Conservation (phyloP, 768 basidiomycete species). For the Macrolepiota dolichaula region DNA sequence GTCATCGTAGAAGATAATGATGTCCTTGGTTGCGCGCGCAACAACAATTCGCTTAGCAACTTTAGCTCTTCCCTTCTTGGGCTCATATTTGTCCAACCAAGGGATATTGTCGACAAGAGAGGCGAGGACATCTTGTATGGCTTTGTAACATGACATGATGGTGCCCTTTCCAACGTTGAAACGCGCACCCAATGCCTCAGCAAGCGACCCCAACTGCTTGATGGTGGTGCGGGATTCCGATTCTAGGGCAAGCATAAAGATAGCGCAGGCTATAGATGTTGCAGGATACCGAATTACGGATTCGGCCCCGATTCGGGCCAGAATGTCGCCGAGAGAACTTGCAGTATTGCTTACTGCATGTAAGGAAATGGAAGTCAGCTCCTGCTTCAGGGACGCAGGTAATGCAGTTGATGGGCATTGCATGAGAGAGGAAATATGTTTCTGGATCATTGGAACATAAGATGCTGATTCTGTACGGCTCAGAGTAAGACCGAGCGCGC, state of each 20-base stretch:
- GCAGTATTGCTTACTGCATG: slow-evolving; percentile 42
- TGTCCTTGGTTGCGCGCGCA: slow-evolving; percentile 66
- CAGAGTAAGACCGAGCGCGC: slow-evolving; percentile 52
- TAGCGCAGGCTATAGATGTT: slow-evolving; percentile 60
- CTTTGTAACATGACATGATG: slow-evolving; percentile 69
- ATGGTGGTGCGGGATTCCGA: slow-evolving; percentile 53
- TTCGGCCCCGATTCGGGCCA: slow-evolving; percentile 30
- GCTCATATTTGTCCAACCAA: slow-evolving; percentile 63
- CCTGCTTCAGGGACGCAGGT: slow-evolving; percentile 30
- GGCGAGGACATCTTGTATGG: slow-evolving; percentile 56
- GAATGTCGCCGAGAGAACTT: slow-evolving; percentile 39
- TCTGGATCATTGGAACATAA: slow-evolving; percentile 54
- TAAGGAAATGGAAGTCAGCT: slow-evolving; percentile 38
- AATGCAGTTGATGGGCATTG: slow-evolving; percentile 25
- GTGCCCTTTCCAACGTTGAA: slow-evolving; percentile 48
- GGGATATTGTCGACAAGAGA: slow-evolving; percentile 63
- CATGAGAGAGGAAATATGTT: slow-evolving; percentile 43
- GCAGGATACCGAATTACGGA: slow-evolving; percentile 31
- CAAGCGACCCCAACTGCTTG: slow-evolving; percentile 52
- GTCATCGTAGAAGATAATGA: slow-evolving; percentile 64
- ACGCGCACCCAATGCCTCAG: slow-evolving; percentile 50
- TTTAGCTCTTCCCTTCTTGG: slow-evolving; percentile 52
- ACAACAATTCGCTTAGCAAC: slow-evolving; percentile 61
- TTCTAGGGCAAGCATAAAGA: slow-evolving; percentile 70
- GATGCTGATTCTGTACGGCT: slow-evolving; percentile 53